These are phyloP conservation scores for Rosa hybrid DNA, from an alignment of 331 rosid species.

Conservation along the genomic window DNA sequence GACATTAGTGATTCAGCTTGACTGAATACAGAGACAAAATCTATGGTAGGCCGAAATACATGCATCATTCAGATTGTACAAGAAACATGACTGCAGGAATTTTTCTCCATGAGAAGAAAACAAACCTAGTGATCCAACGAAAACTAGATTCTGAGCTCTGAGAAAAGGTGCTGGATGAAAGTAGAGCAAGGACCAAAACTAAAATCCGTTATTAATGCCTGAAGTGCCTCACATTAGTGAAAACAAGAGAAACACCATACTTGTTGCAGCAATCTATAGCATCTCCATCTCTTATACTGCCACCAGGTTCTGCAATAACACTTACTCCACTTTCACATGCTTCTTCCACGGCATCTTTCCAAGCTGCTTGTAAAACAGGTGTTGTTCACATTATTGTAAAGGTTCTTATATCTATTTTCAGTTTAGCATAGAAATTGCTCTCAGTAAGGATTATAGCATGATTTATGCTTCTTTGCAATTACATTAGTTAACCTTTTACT, in stretches of 20 bases:
- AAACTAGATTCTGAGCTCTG: background rate
- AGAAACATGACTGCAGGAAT: background rate
- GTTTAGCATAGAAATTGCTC: background rate
- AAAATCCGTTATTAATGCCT: slow-evolving; percentile 52
- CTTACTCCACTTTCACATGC: slow-evolving; percentile 75
- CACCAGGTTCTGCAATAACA: slow-evolving; percentile 86
- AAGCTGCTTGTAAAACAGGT: slow-evolving; percentile 52
- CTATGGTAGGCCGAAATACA: background rate
- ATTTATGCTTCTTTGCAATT: background rate
- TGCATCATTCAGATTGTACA: background rate
- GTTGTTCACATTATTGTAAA: background rate
- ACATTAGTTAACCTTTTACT: background rate
- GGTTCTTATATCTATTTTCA: background rate
- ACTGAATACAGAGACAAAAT: background rate
- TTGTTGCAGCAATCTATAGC: slow-evolving; percentile 85
- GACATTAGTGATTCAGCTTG: background rate
- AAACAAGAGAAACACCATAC: slow-evolving; percentile 81
- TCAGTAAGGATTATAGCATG: background rate
- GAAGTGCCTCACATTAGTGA: slow-evolving; percentile 87
- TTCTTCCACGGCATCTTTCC: slow-evolving; percentile 96
- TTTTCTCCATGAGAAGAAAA: background rate
- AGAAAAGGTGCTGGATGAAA: background rate
- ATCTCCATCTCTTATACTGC: slow-evolving; percentile 81
- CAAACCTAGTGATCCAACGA: background rate
- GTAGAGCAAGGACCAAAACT: background rate